These are phyloP conservation scores for Epichloe elymi DNA, from an alignment of 2,329 filamentous ascomycete species.

Conservation along the genomic window DNA sequence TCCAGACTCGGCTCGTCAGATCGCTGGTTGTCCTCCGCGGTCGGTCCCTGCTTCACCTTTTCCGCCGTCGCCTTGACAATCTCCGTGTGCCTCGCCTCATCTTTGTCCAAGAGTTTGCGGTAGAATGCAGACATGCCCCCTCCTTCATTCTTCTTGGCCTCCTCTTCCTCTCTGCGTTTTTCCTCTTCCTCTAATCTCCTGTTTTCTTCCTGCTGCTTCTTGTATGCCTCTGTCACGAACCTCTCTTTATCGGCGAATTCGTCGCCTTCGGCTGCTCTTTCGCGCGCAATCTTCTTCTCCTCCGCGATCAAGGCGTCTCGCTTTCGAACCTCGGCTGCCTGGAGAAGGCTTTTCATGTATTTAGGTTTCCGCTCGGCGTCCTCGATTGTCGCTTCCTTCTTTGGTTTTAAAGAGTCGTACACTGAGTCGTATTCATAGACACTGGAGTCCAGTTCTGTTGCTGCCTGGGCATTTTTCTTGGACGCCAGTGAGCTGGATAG, in stretches of 20 bases:
- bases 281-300: conserved; percentile 66
- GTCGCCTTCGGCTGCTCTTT: conserved; percentile 69
- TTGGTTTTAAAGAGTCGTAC: conserved; percentile 62
- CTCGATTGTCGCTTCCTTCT: conserved; percentile 42
- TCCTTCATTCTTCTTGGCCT: conserved; percentile 47
- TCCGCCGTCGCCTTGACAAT: conserved; percentile 54
- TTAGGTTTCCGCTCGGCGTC: conserved; percentile 53
- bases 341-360: conserved; percentile 64
- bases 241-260: conserved; percentile 73
- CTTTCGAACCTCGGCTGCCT: conserved; percentile 62
- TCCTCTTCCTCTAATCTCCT: conserved; percentile 59
- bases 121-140: conserved; percentile 72
- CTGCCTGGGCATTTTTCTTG: conserved; percentile 49
- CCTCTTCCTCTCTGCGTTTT: conserved; percentile 47
- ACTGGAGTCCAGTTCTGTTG: conserved; percentile 53
- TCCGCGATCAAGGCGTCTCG: conserved; percentile 66
- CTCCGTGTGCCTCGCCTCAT: conserved; percentile 57
- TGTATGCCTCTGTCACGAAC: conserved; percentile 76
- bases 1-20: conserved; percentile 32
- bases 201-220: conserved; percentile 67
- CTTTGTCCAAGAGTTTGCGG: conserved; percentile 56
- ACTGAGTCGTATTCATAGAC: conserved; percentile 80
- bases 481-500: conserved; percentile 52
- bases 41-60: conserved; percentile 27
- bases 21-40: conserved; percentile 11